Percentiles rank a stretch among this genome's conserved stretches.
Evolutionary conservation across 2,329 filamentous ascomycete genomes (phyloP).

Genomic region (Epichloe glyceriae): DNA sequence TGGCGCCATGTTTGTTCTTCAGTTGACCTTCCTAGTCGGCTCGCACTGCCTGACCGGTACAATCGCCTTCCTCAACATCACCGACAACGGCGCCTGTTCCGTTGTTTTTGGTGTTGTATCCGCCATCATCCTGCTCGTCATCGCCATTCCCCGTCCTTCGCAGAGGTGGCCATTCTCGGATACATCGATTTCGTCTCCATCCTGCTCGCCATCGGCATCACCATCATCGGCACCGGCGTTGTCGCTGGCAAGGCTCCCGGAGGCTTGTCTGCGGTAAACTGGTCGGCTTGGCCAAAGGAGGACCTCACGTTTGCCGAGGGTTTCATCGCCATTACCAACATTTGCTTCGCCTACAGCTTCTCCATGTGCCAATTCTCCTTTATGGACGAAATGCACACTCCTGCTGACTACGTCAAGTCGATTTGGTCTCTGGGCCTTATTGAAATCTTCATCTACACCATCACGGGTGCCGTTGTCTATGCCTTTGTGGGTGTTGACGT

Average conservation of each 20-base stretch:
- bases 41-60: conserved; percentile 61
- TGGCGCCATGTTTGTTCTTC: conserved; percentile 46
- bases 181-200: conserved; percentile 50
- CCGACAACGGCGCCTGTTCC: conserved; percentile 37
- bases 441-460: conserved; percentile 52
- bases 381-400: conserved; percentile 41
- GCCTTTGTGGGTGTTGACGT: conserved; percentile 52
- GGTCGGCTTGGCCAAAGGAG: conserved; percentile 33
- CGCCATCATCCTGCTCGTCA: conserved; percentile 30
- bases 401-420: conserved; percentile 35
- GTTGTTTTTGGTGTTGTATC: conserved; percentile 33
- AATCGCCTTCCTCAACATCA: conserved; percentile 55
- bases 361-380: conserved; percentile 39
- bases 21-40: conserved; percentile 56
- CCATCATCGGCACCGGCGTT: conserved; percentile 53
- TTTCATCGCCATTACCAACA: conserved; percentile 52
- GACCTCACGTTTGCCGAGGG: conserved; percentile 36
- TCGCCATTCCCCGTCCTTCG: conserved; percentile 36
- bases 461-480: conserved; percentile 56
- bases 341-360: conserved; percentile 56
- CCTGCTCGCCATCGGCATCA: conserved; percentile 47
- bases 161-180: conserved; percentile 35
- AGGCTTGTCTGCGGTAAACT: conserved; percentile 20
- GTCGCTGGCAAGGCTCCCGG: conserved; percentile 18
- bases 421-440: conserved; percentile 48